Evolutionary conservation across 306 rosid species (phyloP).

Genomic region (Vicia sativa): DNA sequence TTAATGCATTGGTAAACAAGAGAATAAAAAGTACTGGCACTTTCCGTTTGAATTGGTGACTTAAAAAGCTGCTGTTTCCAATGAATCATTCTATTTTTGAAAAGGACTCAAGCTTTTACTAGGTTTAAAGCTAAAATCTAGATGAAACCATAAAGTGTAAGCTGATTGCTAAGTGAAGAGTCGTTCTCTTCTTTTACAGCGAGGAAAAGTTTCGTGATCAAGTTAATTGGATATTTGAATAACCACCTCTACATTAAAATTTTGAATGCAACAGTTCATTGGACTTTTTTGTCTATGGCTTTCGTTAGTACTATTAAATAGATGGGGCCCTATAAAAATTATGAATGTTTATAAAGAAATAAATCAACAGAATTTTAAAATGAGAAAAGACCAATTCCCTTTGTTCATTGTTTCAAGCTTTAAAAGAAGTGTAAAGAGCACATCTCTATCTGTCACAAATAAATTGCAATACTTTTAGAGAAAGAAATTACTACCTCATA

Average conservation of each 20-base stretch:
- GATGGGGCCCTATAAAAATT: not conserved
- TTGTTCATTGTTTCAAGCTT: constrained; percentile 1
- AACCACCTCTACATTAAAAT: not conserved
- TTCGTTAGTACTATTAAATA: not conserved
- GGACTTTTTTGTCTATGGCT: not conserved
- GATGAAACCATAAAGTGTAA: constrained; percentile 18
- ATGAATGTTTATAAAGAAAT: no score
- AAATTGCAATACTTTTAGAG: not conserved
- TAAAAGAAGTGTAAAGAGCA: constrained; percentile 21
- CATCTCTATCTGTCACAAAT: constrained; percentile 11
- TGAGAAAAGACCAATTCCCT: not conserved
- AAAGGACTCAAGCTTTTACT: not conserved
- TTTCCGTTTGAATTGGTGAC: not conserved
- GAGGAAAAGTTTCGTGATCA: constrained; percentile 8
- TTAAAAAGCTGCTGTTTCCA: not conserved
- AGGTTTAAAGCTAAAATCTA: constrained; percentile 19
- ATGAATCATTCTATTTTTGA: not conserved
- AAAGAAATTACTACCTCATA: constrained; percentile 64
- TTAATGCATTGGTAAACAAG: not conserved
- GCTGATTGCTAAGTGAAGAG: constrained; percentile 17
- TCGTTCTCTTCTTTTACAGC: constrained; percentile 17
- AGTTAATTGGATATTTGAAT: not conserved
- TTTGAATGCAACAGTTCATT: not conserved
- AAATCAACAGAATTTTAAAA: not conserved
- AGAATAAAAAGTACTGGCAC: not conserved